These are phyloP conservation scores for Dorcoceras hygrometricum DNA, from an alignment of 257 asterid genomes.

Conservation along the genomic window DNA sequence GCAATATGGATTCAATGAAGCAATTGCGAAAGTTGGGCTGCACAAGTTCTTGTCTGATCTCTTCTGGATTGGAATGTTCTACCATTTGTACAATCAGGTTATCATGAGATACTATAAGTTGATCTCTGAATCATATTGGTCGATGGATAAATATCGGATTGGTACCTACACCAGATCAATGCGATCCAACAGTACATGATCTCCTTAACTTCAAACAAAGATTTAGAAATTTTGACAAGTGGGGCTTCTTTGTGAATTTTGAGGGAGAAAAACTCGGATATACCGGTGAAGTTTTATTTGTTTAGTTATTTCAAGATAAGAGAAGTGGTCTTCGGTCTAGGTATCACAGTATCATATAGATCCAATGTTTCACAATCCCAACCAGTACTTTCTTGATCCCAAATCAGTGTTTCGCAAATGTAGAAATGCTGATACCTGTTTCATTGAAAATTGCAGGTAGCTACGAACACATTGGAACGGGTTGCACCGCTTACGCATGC, in stretches of 20 bases:
- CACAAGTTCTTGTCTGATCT: slow-evolving; percentile 57
- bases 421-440: not conserved
- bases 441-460: slow-evolving; percentile 37
- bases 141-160: not conserved
- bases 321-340: no score
- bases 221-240: no score
- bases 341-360: no score
- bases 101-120: not conserved
- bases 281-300: no score
- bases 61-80: slow-evolving; percentile 68
- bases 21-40: slow-evolving; percentile 64
- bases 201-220: no score
- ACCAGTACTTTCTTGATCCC: no score
- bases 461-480: slow-evolving; percentile 59
- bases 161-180: not conserved
- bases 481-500: slow-evolving; percentile 66
- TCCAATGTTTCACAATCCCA: no score
- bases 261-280: no score
- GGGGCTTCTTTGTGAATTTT: no score
- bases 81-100: slow-evolving; percentile 66
- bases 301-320: no score
- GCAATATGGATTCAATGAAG: slow-evolving; percentile 55
- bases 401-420: no score
- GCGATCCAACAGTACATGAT: not conserved
- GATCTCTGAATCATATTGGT: not conserved